Evolutionary conservation across 139 green algal species (phyloP), one percentile per base, ranked within the genome.

Genomic region (Chlamydomonas eustigma): DNA sequence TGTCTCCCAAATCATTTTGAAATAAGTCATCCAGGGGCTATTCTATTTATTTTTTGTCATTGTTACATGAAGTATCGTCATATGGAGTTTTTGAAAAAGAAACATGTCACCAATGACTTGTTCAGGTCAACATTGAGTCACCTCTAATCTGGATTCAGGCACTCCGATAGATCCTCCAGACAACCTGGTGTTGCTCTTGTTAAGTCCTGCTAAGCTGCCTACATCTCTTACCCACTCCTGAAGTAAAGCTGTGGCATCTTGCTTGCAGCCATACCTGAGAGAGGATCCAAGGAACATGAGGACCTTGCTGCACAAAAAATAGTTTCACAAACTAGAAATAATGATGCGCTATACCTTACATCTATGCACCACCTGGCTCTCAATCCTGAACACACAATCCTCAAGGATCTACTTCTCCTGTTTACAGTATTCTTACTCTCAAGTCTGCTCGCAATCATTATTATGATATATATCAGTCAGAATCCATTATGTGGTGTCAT

Each of bases 221-320:
- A 95, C 74, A 18, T 82, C 64, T 3, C 35, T 6, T 2, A 94
- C 88, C 91, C 91, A 95, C 36, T 95, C 88, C 73, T 91, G 80
- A 35, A 95, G 65, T 66, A 95, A 73, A 1, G 50, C 39, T 2
- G 86, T 89, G 0, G 89, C 87, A 1, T 92, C 83, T 37, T 80
- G 22, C 78, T 94, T 94, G 73, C 80, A 71, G 8, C 90, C 91
- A 77, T 93, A 95, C 67, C 71, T 76, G 51, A 34, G 12, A 25
- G 22, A 58, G 12, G 22, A 58, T 58, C 44, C 12, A 58, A 28
- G 44, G 58, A n/a, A n/a, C n/a, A n/a, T n/a, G n/a, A n/a, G n/a
- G n/a, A n/a, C n/a, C n/a, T n/a, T 63, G 50, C 50, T 63, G 50
- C 50, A 63, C 22, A 22, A 28, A 18, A 22, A 63, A 63, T 28